These are phyloP conservation scores for Phytophthora quininea DNA, from an alignment of 352 stramenopile species.

Conservation along the genomic window DNA sequence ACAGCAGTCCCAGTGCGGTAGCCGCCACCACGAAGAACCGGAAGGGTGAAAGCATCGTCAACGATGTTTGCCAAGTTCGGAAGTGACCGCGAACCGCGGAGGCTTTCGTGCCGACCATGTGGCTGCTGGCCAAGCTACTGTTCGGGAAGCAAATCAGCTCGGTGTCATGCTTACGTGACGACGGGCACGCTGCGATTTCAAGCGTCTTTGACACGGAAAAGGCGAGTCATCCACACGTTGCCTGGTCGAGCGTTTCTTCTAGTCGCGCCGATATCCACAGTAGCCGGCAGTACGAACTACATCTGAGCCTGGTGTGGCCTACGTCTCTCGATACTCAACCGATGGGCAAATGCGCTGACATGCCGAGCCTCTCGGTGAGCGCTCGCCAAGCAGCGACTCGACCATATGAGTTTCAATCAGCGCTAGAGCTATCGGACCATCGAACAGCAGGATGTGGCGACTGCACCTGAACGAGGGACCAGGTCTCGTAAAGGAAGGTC, in stretches of 20 bases:
- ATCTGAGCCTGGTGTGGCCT: no score
- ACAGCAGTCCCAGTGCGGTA: not conserved
- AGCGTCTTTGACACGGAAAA: not conserved
- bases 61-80: not conserved
- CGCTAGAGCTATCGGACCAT: not conserved
- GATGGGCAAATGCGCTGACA: no score
- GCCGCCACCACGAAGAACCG: not conserved
- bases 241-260: no score
- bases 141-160: slow-evolving; percentile 2
- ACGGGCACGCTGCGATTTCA: not conserved
- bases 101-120: not conserved
- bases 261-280: no score
- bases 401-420: not conserved
- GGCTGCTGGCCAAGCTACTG: not conserved
- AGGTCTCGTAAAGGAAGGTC: not conserved
- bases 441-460: not conserved
- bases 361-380: not conserved
- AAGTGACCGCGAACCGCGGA: slow-evolving; percentile 1
- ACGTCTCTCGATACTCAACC: no score
- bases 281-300: no score
- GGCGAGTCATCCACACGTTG: no score
- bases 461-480: not conserved
- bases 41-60: slow-evolving; percentile 1
- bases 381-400: not conserved
- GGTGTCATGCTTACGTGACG: slow-evolving; percentile 1